Base-by-base conservation (phyloP, 2,329 filamentous ascomycete genomes). In the Lasiodiplodia citricola region DNA sequence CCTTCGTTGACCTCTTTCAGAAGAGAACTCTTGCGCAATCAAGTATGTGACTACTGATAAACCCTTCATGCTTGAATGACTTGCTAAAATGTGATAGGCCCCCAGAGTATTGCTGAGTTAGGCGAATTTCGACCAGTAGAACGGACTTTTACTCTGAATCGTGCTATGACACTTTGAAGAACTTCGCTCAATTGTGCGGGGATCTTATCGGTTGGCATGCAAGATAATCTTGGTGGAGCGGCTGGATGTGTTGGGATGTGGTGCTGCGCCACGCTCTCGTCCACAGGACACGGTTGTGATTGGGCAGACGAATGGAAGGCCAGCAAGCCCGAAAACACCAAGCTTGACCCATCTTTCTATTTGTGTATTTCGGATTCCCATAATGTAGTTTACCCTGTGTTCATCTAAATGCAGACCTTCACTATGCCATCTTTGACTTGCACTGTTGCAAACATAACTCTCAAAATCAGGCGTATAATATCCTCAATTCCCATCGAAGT, bases 41-140 rank as follows among this genome's bases (percentile, higher is more conserved):
- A 6, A 44, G 41, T 44, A n/a, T n/a, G 16, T 44, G 13, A n/a
- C 16, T n/a, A 1, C 7, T 44, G 16, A 44, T 18, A n/a, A 0
- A 8, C 7, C 4, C 2, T 0, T 3, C 0, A 7, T 6, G 8
- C 4, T 0, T 11, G 0, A 18, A 3, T 4, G 0, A 37, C 14
- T 18, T 35, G 13, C 54, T 56, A 8, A 37, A 10, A 35, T 11
- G 1, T n/a, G 10, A 37, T 23, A 60, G 57, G 4, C 2, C 14
- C 14, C 7, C 21, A 44, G 7, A n/a, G 6, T 14, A 38, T 25
- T n/a, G 38, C 38, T 5, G 57, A 47, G 18, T 10, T 60, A 23
- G 57, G 57, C 28, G 44, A 44, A 13, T 47, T 60, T 16, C 57
- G 44, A 23, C 16, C 37, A 16, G 8, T n/a, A 1, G 21, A 44